Evolutionary conservation across 176 grass and related monocot species (phyloP).

Genomic region (Zea mays): Zm-B73-REFERENCE-NAM-5.0 NC_050101.1:164448001-164448500

Average conservation of each 20-base stretch:
- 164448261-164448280: background rate
- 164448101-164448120: background rate
- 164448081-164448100: slow-evolving; percentile 61
- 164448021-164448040: slow-evolving; percentile 61
- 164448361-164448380: background rate
- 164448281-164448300: too few relatives aligned
- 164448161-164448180: too few relatives aligned
- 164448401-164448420: background rate
- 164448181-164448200: background rate
- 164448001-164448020: slow-evolving; percentile 59
- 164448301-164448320: too few relatives aligned
- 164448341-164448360: too few relatives aligned
- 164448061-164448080: slow-evolving; percentile 43
- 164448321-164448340: too few relatives aligned
- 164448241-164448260: background rate
- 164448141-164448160: background rate
- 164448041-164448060: slow-evolving; percentile 63
- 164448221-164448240: background rate
- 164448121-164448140: background rate
- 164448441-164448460: background rate
- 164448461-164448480: slow-evolving; percentile 17
- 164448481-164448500: background rate
- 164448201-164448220: background rate
- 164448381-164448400: background rate
- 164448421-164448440: background rate